Percentiles rank a stretch among this genome's conserved stretches.
phyloP scores from a whole-genome alignment of 805 yeast genomes.

The Lachancea mirantina region DNA sequence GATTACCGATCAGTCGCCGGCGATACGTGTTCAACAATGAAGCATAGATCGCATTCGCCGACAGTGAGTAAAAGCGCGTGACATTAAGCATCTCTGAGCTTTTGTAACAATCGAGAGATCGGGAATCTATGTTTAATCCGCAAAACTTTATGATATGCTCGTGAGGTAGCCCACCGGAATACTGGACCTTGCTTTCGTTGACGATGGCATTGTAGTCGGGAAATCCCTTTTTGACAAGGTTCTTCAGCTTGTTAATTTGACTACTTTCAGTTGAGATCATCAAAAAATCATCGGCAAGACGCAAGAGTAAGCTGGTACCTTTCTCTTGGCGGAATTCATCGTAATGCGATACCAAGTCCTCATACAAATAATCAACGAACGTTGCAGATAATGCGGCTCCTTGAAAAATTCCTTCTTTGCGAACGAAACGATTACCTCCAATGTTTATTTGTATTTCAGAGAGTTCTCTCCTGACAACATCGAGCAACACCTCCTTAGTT shows the following conservation, averaged over 20 bases:
- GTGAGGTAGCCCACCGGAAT: not conserved
- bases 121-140: slow-evolving; percentile 35
- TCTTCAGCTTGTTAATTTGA: slow-evolving; percentile 28
- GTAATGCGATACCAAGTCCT: slow-evolving; percentile 41
- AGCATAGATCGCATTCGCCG: slow-evolving; percentile 19
- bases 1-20: slow-evolving; percentile 29
- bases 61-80: slow-evolving; percentile 9
- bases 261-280: slow-evolving; percentile 45
- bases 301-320: slow-evolving; percentile 36
- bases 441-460: slow-evolving; percentile 41
- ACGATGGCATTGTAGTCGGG: slow-evolving; percentile 37
- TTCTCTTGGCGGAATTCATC: slow-evolving; percentile 24
- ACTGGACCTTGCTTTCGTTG: slow-evolving; percentile 35
- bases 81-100: slow-evolving; percentile 16
- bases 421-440: slow-evolving; percentile 32
- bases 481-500: slow-evolving; percentile 38
- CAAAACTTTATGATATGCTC: slow-evolving; percentile 32
- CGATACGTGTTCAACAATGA: slow-evolving; percentile 25
- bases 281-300: slow-evolving; percentile 83
- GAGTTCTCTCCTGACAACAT: slow-evolving; percentile 46
- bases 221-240: slow-evolving; percentile 33
- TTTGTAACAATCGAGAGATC: slow-evolving; percentile 33
- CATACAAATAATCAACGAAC: slow-evolving; percentile 69
- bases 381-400: slow-evolving; percentile 73
- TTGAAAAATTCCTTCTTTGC: slow-evolving; percentile 72